A percentile compares a stretch with the other conserved stretches of the same genome.
Evolutionary conservation across 495 filamentous ascomycete genomes (phyloP).

Genomic region (Penicillium canariense): DNA sequence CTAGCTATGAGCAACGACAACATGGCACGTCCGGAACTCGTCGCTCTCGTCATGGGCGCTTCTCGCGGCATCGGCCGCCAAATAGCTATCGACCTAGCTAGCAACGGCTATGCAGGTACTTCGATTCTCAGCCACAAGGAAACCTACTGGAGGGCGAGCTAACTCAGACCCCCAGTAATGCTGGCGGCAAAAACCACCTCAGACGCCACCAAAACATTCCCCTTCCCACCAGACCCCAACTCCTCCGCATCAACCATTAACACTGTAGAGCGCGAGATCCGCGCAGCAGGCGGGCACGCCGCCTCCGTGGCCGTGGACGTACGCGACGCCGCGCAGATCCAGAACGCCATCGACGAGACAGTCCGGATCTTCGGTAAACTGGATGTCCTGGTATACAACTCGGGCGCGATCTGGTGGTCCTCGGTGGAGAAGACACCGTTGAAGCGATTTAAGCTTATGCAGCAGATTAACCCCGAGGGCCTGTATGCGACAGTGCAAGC

Average conservation of each 20-base stretch:
- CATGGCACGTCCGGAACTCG: slow-evolving; percentile 35
- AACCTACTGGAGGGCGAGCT: slow-evolving; percentile 2
- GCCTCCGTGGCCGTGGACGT: slow-evolving; percentile 70
- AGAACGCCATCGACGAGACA: slow-evolving; percentile 58
- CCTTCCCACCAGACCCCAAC: slow-evolving; percentile 84
- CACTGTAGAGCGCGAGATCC: slow-evolving; percentile 80
- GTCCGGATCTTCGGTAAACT: slow-evolving; percentile 61
- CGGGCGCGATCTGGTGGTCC: slow-evolving; percentile 85
- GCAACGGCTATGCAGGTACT: slow-evolving; percentile 69
- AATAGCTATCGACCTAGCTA: slow-evolving; percentile 71
- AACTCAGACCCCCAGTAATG: slow-evolving; percentile 56
- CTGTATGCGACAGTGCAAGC: slow-evolving; percentile 61
- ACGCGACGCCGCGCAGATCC: slow-evolving; percentile 60
- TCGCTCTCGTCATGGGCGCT: slow-evolving; percentile 71
- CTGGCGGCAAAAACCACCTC: slow-evolving; percentile 78
- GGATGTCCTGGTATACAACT: slow-evolving; percentile 79
- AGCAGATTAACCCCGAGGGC: slow-evolving; percentile 75
- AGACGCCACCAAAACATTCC: slow-evolving; percentile 49
- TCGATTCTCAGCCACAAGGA: neutral
- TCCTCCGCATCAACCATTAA: slow-evolving; percentile 74
- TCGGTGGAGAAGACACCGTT: slow-evolving; percentile 70
- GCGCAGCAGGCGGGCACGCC: slow-evolving; percentile 60
- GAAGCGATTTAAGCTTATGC: slow-evolving; percentile 80
- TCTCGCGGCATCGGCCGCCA: slow-evolving; percentile 79
- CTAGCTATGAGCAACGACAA: slow-evolving; percentile 5